phyloP scores from a whole-genome alignment of 208 protist genomes.

The Trypanosoma lewisi region DNA sequence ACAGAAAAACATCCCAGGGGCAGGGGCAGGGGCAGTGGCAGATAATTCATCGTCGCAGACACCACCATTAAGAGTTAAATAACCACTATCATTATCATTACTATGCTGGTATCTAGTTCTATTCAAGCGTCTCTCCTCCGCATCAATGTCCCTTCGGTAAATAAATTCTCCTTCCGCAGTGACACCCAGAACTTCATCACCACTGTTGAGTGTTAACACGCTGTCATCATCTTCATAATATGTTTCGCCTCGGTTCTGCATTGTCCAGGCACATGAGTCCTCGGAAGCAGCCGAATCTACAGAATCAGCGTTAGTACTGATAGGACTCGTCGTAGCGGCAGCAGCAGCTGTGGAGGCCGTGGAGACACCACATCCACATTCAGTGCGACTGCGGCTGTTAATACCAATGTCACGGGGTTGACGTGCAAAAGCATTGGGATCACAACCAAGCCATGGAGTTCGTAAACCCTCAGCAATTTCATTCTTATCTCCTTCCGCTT shows the following conservation, averaged over 20 bases:
- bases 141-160: constrained; percentile 15
- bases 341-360: background rate
- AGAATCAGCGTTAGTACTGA: too few relatives aligned
- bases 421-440: background rate
- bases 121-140: background rate
- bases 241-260: background rate
- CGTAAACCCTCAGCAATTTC: background rate
- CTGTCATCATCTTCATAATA: background rate
- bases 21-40: background rate
- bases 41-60: background rate
- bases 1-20: background rate
- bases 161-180: constrained; percentile 29
- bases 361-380: constrained; percentile 14
- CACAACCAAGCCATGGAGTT: background rate
- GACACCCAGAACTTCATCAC: constrained; percentile 27
- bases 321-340: too few relatives aligned
- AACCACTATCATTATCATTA: background rate
- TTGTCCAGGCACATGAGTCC: too few relatives aligned
- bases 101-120: background rate
- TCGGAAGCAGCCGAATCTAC: too few relatives aligned
- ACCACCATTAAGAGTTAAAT: background rate
- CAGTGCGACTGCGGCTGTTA: background rate
- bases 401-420: background rate
- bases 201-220: background rate
- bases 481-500: too few relatives aligned